Percentiles rank a stretch among this genome's conserved stretches.
Conservation (phyloP, 75 land plant species). For the Selaginella tamariscina region DNA sequence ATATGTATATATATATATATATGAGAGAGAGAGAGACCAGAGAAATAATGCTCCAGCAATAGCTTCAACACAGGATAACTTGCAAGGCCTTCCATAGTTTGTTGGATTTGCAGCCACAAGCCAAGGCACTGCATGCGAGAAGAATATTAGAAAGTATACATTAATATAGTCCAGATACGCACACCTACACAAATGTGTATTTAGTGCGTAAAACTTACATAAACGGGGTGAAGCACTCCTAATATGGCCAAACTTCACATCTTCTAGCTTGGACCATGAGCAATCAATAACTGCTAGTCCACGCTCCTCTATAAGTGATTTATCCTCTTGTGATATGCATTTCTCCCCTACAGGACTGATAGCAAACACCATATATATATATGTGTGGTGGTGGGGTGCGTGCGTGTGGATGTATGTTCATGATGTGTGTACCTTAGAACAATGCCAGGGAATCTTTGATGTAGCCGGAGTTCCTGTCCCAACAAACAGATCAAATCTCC, state of each 20-base stretch:
- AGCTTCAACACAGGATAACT: constrained; percentile 93
- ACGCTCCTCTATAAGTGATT: constrained; percentile 41
- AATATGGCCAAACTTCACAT: constrained; percentile 79
- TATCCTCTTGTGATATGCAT: constrained; percentile 83
- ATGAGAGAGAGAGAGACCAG: constrained; percentile 33
- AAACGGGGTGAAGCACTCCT: constrained; percentile 86
- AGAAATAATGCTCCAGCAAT: constrained; percentile 76
- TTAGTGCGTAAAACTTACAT: constrained; percentile 30
- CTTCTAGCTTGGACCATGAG: constrained; percentile 80
- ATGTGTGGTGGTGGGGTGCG: not conserved
- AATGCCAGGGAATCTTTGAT: constrained; percentile 71
- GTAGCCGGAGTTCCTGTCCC: constrained; percentile 67
- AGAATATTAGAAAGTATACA: not conserved
- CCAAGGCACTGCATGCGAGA: constrained; percentile 67
- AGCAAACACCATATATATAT: not conserved
- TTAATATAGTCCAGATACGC: not conserved
- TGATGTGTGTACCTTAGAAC: constrained; percentile 44
- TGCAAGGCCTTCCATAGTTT: constrained; percentile 89
- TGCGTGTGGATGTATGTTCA: not conserved
- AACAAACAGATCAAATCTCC: too few relatives aligned
- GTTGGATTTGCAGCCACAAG: constrained; percentile 94
- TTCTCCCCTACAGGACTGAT: constrained; percentile 79
- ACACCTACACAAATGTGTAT: not conserved
- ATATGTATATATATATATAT: not conserved
- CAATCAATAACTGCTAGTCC: constrained; percentile 93